Conservation (phyloP, 2,329 filamentous ascomycete species). For the Calonectria pseudoturangicola region DNA sequence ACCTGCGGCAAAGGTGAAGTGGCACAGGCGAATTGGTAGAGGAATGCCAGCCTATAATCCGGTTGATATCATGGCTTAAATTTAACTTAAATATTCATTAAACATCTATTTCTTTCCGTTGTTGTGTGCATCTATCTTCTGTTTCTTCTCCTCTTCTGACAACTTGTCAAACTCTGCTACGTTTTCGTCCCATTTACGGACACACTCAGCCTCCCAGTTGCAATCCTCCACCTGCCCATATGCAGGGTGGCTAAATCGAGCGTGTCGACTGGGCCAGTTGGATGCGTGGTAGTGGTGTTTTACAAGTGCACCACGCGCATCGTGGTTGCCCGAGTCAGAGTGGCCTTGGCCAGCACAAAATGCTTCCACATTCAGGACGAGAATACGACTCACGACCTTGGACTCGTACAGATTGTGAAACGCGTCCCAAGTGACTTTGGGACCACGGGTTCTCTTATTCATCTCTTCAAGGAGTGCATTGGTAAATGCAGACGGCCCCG, state of each 20-base stretch:
- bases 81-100: background rate
- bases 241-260: conserved; percentile 79
- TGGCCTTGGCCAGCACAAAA: conserved; percentile 85
- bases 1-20: too few species aligned
- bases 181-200: conserved; percentile 79
- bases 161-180: conserved; percentile 76
- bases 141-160: conserved; percentile 75
- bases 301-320: conserved; percentile 78
- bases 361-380: conserved; percentile 82
- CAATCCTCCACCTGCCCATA: conserved; percentile 83
- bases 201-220: conserved; percentile 81
- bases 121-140: conserved; percentile 62
- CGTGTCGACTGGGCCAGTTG: conserved; percentile 80
- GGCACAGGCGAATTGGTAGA: too few species aligned
- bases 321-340: conserved; percentile 82
- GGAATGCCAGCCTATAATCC: too few species aligned
- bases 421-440: conserved; percentile 73
- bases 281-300: conserved; percentile 86
- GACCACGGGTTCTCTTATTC: conserved; percentile 64
- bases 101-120: conserved; percentile 1
- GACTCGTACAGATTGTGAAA: conserved; percentile 82
- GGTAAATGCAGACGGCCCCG: conserved; percentile 82
- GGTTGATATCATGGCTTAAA: background rate
- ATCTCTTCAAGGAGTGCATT: conserved; percentile 79
- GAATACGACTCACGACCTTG: conserved; percentile 77